phyloP scores from a whole-genome alignment of 192 early-diverging fungal genomes.

The Coemansia sp. region DNA sequence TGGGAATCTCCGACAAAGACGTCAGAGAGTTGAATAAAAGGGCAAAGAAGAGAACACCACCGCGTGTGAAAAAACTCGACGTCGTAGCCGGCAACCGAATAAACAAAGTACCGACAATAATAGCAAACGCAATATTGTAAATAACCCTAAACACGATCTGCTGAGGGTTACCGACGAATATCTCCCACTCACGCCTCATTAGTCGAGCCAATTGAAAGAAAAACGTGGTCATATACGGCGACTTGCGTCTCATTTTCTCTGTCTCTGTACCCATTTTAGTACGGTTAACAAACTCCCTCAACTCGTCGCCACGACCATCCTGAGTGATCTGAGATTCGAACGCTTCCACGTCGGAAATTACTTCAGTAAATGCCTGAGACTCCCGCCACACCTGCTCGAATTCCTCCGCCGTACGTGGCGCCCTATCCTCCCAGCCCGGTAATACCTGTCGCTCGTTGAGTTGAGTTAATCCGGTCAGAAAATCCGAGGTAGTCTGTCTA shows the following conservation, averaged over 20 bases:
- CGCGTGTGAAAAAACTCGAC: constrained; percentile 65
- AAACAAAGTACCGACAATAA: constrained; percentile 75
- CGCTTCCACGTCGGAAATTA: constrained; percentile 41
- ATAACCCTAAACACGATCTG: constrained; percentile 60
- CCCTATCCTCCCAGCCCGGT: constrained; percentile 60
- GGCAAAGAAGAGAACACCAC: constrained; percentile 58
- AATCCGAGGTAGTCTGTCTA: constrained; percentile 74
- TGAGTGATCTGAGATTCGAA: constrained; percentile 39
- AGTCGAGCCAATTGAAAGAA: constrained; percentile 64
- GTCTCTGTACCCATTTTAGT: constrained; percentile 60
- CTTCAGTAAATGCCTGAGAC: constrained; percentile 44
- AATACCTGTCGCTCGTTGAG: constrained; percentile 60
- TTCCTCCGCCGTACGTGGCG: constrained; percentile 63
- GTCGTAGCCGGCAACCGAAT: constrained; percentile 60
- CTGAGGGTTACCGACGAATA: constrained; percentile 59
- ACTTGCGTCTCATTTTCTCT: constrained; percentile 56
- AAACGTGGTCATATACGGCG: constrained; percentile 70
- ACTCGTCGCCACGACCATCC: constrained; percentile 24
- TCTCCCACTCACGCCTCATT: constrained; percentile 66
- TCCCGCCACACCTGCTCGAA: constrained; percentile 66
- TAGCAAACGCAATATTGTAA: constrained; percentile 66
- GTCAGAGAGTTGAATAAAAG: constrained; percentile 71
- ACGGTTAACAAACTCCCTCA: constrained; percentile 57
- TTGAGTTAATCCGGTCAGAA: constrained; percentile 72
- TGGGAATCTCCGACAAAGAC: constrained; percentile 70